Evolutionary conservation across 352 stramenopile genomes (phyloP).

Genomic region (Globisporangium solare): DNA sequence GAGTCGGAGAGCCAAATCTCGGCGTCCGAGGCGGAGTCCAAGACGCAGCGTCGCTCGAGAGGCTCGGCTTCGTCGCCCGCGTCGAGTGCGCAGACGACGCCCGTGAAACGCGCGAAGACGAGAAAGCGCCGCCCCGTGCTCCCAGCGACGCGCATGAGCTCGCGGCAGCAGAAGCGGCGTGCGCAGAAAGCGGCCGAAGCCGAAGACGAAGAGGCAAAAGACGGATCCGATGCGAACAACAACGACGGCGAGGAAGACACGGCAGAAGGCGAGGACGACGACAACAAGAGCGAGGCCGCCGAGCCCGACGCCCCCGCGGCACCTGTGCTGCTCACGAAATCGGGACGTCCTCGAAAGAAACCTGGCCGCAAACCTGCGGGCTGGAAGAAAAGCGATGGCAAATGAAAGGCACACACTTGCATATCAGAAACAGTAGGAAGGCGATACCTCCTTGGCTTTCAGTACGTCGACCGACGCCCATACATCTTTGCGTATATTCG

Average conservation of each 20-base stretch:
- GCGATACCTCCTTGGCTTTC: no score
- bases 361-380: conserved; percentile 33
- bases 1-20: conserved; percentile 58
- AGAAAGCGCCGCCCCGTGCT: conserved; percentile 41
- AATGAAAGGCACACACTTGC: not conserved
- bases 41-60: conserved; percentile 14
- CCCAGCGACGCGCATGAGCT: conserved; percentile 58
- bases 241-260: conserved; percentile 18
- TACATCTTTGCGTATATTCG: no score
- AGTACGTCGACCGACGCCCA: no score
- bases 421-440: not conserved
- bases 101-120: conserved; percentile 27
- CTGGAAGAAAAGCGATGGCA: conserved; percentile 14
- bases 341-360: conserved; percentile 49
- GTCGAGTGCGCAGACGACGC: conserved; percentile 15
- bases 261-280: conserved; percentile 29
- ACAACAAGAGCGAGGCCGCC: conserved; percentile 22
- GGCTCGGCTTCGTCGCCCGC: conserved; percentile 7
- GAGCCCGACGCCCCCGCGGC: conserved; percentile 6
- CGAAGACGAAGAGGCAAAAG: conserved; percentile 9
- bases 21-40: conserved; percentile 39
- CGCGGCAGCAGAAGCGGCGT: conserved; percentile 57
- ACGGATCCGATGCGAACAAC: conserved; percentile 13
- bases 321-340: conserved; percentile 31
- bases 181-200: conserved; percentile 30